Conservation (phyloP, 2,329 filamentous ascomycete genomes). For the Sclerotiophoma versabilis region DNA sequence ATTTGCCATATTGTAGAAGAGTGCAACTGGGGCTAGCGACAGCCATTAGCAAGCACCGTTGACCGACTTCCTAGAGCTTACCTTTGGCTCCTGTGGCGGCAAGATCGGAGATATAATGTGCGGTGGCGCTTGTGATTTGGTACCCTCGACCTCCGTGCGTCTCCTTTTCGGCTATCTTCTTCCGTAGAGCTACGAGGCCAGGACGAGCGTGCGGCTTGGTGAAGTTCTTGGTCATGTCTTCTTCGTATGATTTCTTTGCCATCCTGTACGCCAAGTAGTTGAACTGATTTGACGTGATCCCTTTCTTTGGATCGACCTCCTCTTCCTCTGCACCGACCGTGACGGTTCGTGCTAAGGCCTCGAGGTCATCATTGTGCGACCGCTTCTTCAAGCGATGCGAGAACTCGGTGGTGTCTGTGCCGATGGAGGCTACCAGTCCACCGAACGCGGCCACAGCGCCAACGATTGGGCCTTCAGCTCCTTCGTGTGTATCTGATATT, state of each 20-base stretch:
- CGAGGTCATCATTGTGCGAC: neutral
- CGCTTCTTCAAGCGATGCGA: constrained; percentile 17
- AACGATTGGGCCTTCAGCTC: constrained; percentile 21
- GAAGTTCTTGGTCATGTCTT: constrained; percentile 16
- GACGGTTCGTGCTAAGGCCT: neutral
- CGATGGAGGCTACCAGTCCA: constrained; percentile 17
- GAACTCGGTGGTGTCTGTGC: constrained; percentile 22
- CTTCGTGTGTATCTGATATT: constrained; percentile 24
- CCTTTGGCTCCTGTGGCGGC: constrained; percentile 19
- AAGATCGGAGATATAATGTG: constrained; percentile 23
- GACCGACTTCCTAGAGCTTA: neutral
- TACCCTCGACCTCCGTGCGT: constrained; percentile 20
- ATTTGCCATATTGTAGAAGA: constrained; percentile 32
- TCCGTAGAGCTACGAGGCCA: constrained; percentile 5
- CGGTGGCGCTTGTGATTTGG: constrained; percentile 24
- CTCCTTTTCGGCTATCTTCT: constrained; percentile 10
- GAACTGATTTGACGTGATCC: constrained; percentile 15
- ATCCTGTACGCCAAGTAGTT: constrained; percentile 24
- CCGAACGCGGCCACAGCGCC: constrained; percentile 22
- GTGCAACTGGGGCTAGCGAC: constrained; percentile 21
- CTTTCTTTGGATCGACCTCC: constrained; percentile 1
- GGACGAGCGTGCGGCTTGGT: neutral
- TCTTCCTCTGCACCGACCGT: constrained; percentile 1
- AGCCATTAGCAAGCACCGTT: neutral
- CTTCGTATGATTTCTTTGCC: constrained; percentile 24